Evolutionary conservation across 352 stramenopile genomes (phyloP).

Genomic region (Phytophthora citricola): DNA sequence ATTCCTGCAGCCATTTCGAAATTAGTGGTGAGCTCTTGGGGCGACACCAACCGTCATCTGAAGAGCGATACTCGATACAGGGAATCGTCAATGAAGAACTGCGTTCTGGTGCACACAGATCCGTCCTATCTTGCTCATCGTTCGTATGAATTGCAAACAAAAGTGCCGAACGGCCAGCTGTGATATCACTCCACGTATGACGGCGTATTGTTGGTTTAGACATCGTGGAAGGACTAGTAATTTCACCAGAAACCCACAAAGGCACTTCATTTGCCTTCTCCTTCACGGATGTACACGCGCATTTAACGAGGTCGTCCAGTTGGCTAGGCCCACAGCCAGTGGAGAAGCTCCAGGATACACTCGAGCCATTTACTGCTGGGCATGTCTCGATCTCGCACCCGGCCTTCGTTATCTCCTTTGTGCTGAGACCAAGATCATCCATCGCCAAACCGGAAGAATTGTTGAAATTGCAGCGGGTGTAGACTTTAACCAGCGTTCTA

Average conservation of each 20-base stretch:
- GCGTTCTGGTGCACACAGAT: constrained; percentile 13
- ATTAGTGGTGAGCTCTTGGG: constrained; percentile 28
- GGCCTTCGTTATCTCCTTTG: constrained; percentile 2
- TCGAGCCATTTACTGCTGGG: neutral
- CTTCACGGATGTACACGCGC: constrained; percentile 24
- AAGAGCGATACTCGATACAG: constrained; percentile 34
- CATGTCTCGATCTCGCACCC: constrained; percentile 21
- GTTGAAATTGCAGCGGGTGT: constrained; percentile 29
- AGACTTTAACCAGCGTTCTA: constrained; percentile 24
- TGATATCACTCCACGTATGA: constrained; percentile 20
- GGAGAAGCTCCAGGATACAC: constrained; percentile 23
- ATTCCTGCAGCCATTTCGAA: constrained; percentile 35
- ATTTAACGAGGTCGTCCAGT: constrained; percentile 21
- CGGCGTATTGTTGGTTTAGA: constrained; percentile 9
- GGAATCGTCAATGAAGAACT: constrained; percentile 23
- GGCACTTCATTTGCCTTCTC: constrained; percentile 7
- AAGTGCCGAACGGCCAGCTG: constrained; percentile 15
- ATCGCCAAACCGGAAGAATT: constrained; percentile 16
- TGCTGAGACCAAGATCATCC: constrained; percentile 17
- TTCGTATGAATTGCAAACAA: constrained; percentile 29
- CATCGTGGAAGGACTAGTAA: neutral
- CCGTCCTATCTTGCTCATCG: neutral
- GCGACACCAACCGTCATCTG: constrained; percentile 43
- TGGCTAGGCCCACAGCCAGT: constrained; percentile 17
- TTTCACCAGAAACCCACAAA: constrained; percentile 10